phyloP scores from a whole-genome alignment of 352 stramenopile species.

The Elongisporangium senticosum region DNA sequence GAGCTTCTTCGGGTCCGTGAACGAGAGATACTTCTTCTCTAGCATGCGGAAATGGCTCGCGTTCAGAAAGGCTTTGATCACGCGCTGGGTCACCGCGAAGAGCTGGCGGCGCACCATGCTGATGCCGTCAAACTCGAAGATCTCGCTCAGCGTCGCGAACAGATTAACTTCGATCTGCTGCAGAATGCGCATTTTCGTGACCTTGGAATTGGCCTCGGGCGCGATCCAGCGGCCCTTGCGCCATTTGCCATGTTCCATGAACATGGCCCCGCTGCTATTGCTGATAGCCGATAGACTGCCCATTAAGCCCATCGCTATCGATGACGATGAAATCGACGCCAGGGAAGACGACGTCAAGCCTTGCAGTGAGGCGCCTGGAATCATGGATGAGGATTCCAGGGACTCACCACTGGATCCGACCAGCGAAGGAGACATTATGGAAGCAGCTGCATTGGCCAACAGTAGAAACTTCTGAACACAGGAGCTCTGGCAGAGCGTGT shows the following conservation, averaged over 20 bases:
- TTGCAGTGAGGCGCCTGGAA: too few species aligned
- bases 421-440: background rate
- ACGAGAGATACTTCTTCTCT: slow-evolving; percentile 75
- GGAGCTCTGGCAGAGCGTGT: slow-evolving; percentile 73
- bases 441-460: slow-evolving; percentile 20
- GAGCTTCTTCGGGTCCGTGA: slow-evolving; percentile 68
- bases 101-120: slow-evolving; percentile 73
- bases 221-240: slow-evolving; percentile 50
- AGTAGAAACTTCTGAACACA: slow-evolving; percentile 70
- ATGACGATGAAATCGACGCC: too few species aligned
- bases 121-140: slow-evolving; percentile 87
- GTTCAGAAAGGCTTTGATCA: slow-evolving; percentile 76
- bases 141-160: slow-evolving; percentile 65
- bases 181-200: slow-evolving; percentile 76
- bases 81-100: slow-evolving; percentile 77
- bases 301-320: too few species aligned
- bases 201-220: slow-evolving; percentile 61
- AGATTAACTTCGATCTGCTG: slow-evolving; percentile 78
- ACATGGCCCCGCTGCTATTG: slow-evolving; percentile 11
- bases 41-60: slow-evolving; percentile 79
- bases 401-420: background rate
- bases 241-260: slow-evolving; percentile 74
- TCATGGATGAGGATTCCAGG: too few species aligned
- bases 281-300: background rate
- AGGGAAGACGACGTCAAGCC: too few species aligned